Conservation (phyloP, 2,329 filamentous ascomycete genomes). For the Trichophyton benhamiae region DNA sequence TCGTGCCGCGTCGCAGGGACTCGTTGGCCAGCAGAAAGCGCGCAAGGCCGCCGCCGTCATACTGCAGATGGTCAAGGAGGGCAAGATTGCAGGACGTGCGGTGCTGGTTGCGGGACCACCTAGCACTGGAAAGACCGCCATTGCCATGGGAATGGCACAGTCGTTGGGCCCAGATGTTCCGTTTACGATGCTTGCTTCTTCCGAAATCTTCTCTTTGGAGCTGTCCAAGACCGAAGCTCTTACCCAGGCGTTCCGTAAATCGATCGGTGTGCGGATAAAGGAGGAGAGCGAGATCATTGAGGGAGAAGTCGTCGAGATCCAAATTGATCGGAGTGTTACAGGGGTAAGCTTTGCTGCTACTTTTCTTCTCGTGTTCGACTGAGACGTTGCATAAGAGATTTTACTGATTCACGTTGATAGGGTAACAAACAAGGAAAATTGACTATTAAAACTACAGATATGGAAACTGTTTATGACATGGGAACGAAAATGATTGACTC, state of each 20-base stretch:
- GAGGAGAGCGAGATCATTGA: conserved; percentile 99
- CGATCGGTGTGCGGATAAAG: conserved; percentile 94
- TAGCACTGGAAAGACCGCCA: conserved; percentile 94
- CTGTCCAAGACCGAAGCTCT: conserved; percentile 99
- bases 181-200: conserved; percentile 89
- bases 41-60: conserved; percentile 93
- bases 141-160: conserved; percentile 98
- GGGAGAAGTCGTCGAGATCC: conserved; percentile 96
- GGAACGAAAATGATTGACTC: conserved; percentile 99
- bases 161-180: conserved; percentile 87
- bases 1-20: conserved; percentile 70
- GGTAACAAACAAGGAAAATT: conserved; percentile 97
- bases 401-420: conserved; percentile 23
- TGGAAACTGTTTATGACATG: conserved; percentile 99
- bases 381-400: neutral
- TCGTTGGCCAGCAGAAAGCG: conserved; percentile 93
- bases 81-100: conserved; percentile 92
- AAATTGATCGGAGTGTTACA: conserved; percentile 93
- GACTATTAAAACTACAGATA: conserved; percentile 98
- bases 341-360: conserved; percentile 41
- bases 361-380: neutral
- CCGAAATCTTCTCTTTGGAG: conserved; percentile 95
- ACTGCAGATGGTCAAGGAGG: conserved; percentile 96
- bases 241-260: conserved; percentile 97
- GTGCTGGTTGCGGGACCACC: conserved; percentile 91